phyloP scores from a whole-genome alignment of 768 basidiomycete species.

The Trametes cinnabarina region DNA sequence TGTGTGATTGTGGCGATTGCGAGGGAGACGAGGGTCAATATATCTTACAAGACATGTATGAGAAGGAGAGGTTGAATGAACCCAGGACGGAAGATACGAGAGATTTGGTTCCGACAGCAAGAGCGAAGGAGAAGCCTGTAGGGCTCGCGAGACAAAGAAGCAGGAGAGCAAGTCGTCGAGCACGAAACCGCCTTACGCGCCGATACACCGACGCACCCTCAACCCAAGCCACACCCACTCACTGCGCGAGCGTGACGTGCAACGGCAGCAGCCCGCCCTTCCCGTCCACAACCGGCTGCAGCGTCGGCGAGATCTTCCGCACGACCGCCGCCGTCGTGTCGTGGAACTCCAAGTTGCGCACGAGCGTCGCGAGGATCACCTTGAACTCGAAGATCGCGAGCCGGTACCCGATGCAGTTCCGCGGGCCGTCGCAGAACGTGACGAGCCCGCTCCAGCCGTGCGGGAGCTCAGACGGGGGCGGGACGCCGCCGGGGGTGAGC shows the following conservation, averaged over 20 bases:
- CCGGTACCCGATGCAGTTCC: slow-evolving; percentile 42
- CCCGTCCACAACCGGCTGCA: slow-evolving; percentile 37
- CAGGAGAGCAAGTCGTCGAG: background rate
- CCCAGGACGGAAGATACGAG: no score
- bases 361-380: slow-evolving; percentile 37
- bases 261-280: slow-evolving; percentile 27
- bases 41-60: no score
- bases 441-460: slow-evolving; percentile 38
- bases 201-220: background rate
- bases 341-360: slow-evolving; percentile 37
- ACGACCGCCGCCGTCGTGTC: slow-evolving; percentile 34
- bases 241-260: slow-evolving; percentile 23
- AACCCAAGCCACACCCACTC: background rate
- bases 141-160: no score
- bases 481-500: slow-evolving; percentile 32
- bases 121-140: no score
- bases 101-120: no score
- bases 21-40: no score
- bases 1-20: no score
- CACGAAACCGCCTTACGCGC: background rate
- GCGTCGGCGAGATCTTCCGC: slow-evolving; percentile 34
- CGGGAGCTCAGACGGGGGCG: slow-evolving; percentile 30
- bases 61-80: no score
- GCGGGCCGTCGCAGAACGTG: slow-evolving; percentile 43
- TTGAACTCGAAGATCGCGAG: slow-evolving; percentile 42